phyloP scores from a whole-genome alignment of 2,329 filamentous ascomycete genomes.

The Microdochium trichocladiopsis region DNA sequence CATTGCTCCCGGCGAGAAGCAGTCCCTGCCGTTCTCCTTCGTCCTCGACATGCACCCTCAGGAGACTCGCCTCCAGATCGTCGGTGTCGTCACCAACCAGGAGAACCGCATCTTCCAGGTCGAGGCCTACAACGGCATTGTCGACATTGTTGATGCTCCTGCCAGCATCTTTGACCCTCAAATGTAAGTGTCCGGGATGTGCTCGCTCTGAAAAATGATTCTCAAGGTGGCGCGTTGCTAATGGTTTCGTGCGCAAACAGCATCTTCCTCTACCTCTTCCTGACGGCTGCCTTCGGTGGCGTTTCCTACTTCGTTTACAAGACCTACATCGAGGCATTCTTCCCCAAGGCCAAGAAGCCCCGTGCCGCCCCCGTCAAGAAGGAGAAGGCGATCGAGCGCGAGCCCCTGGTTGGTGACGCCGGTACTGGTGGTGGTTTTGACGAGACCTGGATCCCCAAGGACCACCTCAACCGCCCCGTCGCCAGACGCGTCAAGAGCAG shows the following conservation, averaged over 20 bases:
- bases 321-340: constrained; percentile 93
- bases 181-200: no score
- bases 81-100: constrained; percentile 63
- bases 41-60: constrained; percentile 88
- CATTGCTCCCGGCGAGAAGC: constrained; percentile 69
- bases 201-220: not conserved
- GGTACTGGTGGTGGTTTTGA: constrained; percentile 69
- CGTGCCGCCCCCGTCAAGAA: constrained; percentile 45
- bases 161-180: constrained; percentile 91
- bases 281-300: constrained; percentile 69
- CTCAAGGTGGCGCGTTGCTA: not conserved
- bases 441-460: constrained; percentile 86
- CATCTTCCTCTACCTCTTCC: constrained; percentile 95
- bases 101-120: constrained; percentile 69
- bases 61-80: constrained; percentile 72
- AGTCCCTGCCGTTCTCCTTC: constrained; percentile 76
- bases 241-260: constrained; percentile 34
- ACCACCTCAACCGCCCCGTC: constrained; percentile 81
- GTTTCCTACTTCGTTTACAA: constrained; percentile 96
- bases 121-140: constrained; percentile 72
- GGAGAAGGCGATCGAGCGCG: constrained; percentile 51
- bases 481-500: constrained; percentile 60
- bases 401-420: constrained; percentile 59
- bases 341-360: constrained; percentile 70
- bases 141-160: constrained; percentile 82